phyloP scores from a whole-genome alignment of 805 yeast species.

The Wickerhamiella sorbophila region DNA sequence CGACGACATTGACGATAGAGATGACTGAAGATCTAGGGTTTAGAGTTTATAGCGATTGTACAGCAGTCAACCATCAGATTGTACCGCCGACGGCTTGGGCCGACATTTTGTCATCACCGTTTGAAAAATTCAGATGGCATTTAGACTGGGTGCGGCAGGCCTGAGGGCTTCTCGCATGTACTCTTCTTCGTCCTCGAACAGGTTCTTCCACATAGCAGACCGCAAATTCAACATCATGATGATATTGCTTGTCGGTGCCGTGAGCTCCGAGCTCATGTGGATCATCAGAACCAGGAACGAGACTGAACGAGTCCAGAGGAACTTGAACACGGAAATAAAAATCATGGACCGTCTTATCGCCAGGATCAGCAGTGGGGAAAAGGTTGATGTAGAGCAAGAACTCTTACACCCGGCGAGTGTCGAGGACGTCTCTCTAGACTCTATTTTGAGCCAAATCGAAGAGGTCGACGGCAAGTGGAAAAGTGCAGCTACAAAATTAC shows the following conservation, averaged over 20 bases:
- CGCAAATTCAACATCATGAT: constrained; percentile 16
- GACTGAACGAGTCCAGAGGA: constrained; percentile 28
- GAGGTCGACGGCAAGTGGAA: constrained; percentile 20
- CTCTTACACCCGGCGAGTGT: constrained; percentile 18
- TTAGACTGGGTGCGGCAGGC: too few species aligned
- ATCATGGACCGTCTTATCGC: constrained; percentile 29
- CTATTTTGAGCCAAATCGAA: constrained; percentile 19
- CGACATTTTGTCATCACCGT: too few species aligned
- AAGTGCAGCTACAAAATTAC: constrained; percentile 3
- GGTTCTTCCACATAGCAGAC: constrained; percentile 2
- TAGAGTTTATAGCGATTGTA: too few species aligned
- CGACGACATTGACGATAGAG: constrained; percentile 20
- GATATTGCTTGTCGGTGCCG: constrained; percentile 30
- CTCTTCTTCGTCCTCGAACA: not conserved
- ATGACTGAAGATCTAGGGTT: constrained; percentile 9
- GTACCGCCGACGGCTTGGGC: too few species aligned
- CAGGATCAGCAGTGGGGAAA: constrained; percentile 28
- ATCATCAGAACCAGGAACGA: constrained; percentile 31
- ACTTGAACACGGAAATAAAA: constrained; percentile 27
- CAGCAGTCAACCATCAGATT: too few species aligned
- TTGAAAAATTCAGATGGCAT: too few species aligned
- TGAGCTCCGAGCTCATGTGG: constrained; percentile 35
- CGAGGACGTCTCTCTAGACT: constrained; percentile 14
- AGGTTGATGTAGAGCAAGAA: constrained; percentile 32
- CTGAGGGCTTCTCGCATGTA: too few species aligned